Conservation (phyloP, 345 rosid genomes). For the Eucalyptus caleyi region DNA sequence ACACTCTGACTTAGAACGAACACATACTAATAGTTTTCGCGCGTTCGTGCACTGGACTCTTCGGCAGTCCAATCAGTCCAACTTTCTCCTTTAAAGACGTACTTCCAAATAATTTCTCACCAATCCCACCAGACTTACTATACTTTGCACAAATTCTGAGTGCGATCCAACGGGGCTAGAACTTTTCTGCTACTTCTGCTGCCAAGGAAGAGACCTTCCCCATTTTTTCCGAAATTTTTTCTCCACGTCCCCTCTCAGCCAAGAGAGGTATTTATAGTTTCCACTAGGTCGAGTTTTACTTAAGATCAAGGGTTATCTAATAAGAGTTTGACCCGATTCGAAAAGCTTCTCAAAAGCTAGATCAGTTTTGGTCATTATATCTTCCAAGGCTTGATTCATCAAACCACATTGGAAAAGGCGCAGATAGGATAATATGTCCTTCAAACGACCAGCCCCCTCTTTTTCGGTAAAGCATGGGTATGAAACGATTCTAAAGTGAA, state of each 20-base stretch:
- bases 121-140: neutral
- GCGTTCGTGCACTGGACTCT: neutral
- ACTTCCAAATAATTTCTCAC: neutral
- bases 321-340: neutral
- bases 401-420: neutral
- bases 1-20: neutral
- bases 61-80: neutral
- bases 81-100: neutral
- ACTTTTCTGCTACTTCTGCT: neutral
- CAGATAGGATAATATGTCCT: neutral
- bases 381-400: neutral
- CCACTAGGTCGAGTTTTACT: neutral
- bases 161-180: neutral
- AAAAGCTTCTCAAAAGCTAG: neutral
- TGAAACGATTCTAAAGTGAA: neutral
- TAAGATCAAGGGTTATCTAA: neutral
- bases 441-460: neutral
- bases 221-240: neutral
- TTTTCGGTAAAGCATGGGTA: neutral
- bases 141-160: neutral
- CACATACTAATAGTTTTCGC: neutral
- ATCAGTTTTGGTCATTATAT: neutral
- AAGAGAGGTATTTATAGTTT: neutral
- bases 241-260: neutral
- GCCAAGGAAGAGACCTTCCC: neutral